These are phyloP conservation scores for Colletotrichum neosansevieriae DNA, from an alignment of 2,329 filamentous ascomycete species.

Conservation along the genomic window DNA sequence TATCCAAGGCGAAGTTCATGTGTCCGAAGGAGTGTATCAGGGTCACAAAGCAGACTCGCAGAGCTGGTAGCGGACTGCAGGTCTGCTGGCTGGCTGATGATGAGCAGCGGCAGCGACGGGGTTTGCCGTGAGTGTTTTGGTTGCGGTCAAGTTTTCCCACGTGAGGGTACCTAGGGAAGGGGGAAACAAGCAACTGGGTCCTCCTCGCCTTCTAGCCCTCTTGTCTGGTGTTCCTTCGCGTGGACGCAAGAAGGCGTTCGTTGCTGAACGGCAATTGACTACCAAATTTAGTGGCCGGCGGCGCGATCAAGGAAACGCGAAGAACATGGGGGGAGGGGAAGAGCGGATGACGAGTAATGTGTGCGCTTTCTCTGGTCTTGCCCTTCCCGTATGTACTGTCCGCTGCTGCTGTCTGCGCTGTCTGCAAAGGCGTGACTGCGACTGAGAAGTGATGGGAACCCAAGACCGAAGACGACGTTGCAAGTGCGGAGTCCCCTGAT, in stretches of 20 bases:
- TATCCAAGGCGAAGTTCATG: conserved; percentile 29
- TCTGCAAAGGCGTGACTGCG: conserved; percentile 26
- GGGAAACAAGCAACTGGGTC: conserved; percentile 18
- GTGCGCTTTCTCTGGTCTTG: not conserved
- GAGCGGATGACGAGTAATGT: conserved; percentile 11
- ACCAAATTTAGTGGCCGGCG: conserved; percentile 24
- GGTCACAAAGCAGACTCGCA: not conserved
- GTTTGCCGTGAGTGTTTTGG: conserved; percentile 27
- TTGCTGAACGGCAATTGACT: conserved; percentile 24
- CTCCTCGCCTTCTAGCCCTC: conserved; percentile 15
- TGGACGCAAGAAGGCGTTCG: conserved; percentile 3
- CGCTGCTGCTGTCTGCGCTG: not conserved
- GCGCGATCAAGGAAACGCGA: conserved; percentile 24
- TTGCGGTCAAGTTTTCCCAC: conserved; percentile 24
- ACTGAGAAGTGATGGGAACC: not conserved
- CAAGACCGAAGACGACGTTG: conserved; percentile 32
- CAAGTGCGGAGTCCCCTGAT: conserved; percentile 40
- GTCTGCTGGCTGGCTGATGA: conserved; percentile 16
- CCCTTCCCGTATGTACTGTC: not conserved
- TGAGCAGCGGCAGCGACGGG: conserved; percentile 14
- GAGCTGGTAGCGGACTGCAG: conserved; percentile 16
- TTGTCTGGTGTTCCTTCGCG: conserved; percentile 9
- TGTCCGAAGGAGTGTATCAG: conserved; percentile 13
- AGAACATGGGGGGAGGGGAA: conserved; percentile 23
- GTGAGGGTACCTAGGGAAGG: conserved; percentile 34